A percentile compares a stretch with the other conserved stretches of the same genome.
phyloP scores from a whole-genome alignment of 345 rosid genomes.

The Corymbia maculata region DNA sequence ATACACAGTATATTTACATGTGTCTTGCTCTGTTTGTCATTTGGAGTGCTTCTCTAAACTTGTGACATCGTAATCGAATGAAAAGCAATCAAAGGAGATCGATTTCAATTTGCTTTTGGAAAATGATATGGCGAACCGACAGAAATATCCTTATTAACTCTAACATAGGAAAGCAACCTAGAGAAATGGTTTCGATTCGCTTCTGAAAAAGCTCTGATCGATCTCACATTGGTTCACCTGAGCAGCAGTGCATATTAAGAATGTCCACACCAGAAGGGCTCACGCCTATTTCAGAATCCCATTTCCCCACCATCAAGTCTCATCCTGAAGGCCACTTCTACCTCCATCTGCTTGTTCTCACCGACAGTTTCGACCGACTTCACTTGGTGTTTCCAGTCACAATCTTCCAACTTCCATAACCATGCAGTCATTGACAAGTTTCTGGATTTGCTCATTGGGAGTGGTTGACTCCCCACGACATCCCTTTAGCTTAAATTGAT shows the following conservation, averaged over 20 bases:
- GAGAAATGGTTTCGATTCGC: conserved; percentile 47
- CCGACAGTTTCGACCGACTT: conserved; percentile 20
- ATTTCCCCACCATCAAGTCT: conserved; percentile 2
- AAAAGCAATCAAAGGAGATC: too few species aligned
- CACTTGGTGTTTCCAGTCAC: conserved; percentile 23
- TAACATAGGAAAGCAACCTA: too few species aligned
- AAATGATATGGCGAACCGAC: too few species aligned
- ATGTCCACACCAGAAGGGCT: conserved; percentile 26
- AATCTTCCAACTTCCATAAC: conserved; percentile 33
- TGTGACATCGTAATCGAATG: too few species aligned
- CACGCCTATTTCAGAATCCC: conserved; percentile 18
- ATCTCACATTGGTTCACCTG: conserved; percentile 27
- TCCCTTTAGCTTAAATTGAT: conserved; percentile 20
- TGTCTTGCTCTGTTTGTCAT: too few species aligned
- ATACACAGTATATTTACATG: too few species aligned
- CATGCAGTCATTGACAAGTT: conserved; percentile 3
- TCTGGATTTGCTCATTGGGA: conserved; percentile 20
- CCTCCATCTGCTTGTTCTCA: conserved; percentile 13
- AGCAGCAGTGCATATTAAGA: conserved; percentile 37
- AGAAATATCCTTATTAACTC: too few species aligned
- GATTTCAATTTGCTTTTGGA: too few species aligned
- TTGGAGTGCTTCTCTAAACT: too few species aligned
- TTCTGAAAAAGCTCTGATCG: conserved; percentile 62
- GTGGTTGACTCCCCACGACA: conserved; percentile 62
- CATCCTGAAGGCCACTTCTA: neutral